These are phyloP conservation scores for Daldinia concentrica DNA, from an alignment of 495 filamentous ascomycete genomes.

Conservation along the genomic window DNA sequence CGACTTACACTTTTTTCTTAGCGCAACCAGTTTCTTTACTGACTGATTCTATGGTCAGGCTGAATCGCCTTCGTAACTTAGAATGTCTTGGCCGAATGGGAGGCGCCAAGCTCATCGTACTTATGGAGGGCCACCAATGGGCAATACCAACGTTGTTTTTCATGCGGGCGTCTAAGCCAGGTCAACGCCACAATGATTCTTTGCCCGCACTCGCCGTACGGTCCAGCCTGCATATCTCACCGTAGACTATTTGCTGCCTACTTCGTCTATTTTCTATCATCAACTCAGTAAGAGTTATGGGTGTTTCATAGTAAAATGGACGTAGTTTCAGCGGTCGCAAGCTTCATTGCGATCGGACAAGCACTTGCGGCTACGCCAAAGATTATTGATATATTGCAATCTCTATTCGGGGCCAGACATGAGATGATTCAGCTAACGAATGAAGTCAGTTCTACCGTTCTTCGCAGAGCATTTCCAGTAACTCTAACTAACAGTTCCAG, in stretches of 20 bases:
- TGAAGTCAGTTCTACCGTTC: not conserved
- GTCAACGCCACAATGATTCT: not conserved
- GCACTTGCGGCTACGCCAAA: slow-evolving; percentile 31
- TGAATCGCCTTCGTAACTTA: too few species aligned
- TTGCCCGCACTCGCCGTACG: not conserved
- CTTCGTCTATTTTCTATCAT: too few species aligned
- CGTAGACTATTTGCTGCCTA: too few species aligned
- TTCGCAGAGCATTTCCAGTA: not conserved
- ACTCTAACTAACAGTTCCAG: slow-evolving; percentile 5
- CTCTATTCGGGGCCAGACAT: slow-evolving; percentile 9
- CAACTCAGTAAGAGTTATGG: too few species aligned
- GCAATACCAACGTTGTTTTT: too few species aligned
- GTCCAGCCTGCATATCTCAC: not conserved
- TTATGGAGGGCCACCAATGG: too few species aligned
- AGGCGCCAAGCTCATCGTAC: too few species aligned
- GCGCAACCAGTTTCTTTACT: too few species aligned
- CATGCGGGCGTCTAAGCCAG: not conserved
- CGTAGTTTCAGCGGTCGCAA: slow-evolving; percentile 21
- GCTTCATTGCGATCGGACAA: slow-evolving; percentile 41
- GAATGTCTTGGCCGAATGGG: too few species aligned
- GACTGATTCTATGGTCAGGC: too few species aligned
- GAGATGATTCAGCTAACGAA: slow-evolving; percentile 25
- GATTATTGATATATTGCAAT: slow-evolving; percentile 23
- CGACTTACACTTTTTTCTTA: too few species aligned
- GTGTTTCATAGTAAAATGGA: slow-evolving; percentile 37